Conservation (phyloP, 192 early-diverging fungal genomes). For the Pilaira anomala region DNA sequence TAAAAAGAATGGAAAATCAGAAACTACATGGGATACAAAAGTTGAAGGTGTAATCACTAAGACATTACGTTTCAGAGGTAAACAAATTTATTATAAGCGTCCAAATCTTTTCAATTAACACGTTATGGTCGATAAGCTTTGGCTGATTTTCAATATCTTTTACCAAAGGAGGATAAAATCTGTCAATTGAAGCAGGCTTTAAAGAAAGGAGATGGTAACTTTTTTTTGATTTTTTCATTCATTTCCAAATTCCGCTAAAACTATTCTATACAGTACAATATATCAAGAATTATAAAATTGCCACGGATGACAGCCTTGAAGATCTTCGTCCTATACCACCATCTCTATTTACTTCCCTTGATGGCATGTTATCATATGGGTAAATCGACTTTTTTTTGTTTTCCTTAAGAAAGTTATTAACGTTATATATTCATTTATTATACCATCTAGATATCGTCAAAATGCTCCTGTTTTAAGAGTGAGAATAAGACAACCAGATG, state of each 20-base stretch:
- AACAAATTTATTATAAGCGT: background rate
- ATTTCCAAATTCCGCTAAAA: background rate
- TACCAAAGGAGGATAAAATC: conserved; percentile 46
- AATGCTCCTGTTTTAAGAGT: conserved; percentile 51
- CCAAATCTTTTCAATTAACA: conserved; percentile 15
- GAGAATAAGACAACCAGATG: conserved; percentile 39
- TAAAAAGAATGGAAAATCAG: conserved; percentile 26
- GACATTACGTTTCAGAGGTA: conserved; percentile 65
- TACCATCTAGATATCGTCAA: conserved; percentile 55
- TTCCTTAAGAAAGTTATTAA: too few relatives aligned
- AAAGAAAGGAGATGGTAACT: conserved; percentile 5
- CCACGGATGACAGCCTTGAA: conserved; percentile 29
- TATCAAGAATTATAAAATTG: conserved; percentile 40
- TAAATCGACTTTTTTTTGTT: conserved; percentile 14
- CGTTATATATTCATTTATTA: too few relatives aligned
- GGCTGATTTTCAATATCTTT: conserved; percentile 59
- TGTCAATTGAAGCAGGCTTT: conserved; percentile 46
- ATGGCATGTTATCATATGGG: conserved; percentile 55
- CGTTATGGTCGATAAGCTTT: conserved; percentile 37
- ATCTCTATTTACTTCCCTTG: conserved; percentile 50
- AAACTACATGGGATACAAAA: conserved; percentile 38
- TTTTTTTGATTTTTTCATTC: background rate
- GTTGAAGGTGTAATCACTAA: conserved; percentile 53
- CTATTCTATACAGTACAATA: conserved; percentile 35
- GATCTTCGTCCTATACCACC: conserved; percentile 53